A percentile compares a stretch with the other conserved stretches of the same genome.
Evolutionary conservation across 73 alveolate genomes (phyloP).

Genomic region (Halteria grandinella): DNA sequence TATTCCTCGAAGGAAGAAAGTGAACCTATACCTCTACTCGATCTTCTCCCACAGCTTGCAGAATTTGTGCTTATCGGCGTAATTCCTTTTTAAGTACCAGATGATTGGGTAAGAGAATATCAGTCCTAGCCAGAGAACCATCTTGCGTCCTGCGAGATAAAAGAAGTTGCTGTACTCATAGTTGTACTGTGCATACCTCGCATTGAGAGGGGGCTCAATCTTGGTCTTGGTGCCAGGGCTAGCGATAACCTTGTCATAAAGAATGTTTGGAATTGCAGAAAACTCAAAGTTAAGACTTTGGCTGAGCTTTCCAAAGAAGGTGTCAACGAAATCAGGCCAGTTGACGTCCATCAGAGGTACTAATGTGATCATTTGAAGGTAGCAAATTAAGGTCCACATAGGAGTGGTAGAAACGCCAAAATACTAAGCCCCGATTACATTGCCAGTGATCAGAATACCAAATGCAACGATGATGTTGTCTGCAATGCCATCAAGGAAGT

Average conservation of each 20-base stretch:
- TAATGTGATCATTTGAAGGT: not conserved
- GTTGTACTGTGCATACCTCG: not conserved
- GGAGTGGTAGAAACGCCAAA: constrained; percentile 20
- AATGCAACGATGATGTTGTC: too few species aligned
- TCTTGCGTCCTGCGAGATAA: constrained; percentile 15
- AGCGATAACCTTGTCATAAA: not conserved
- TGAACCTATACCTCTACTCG: not conserved
- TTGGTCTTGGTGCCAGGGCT: constrained; percentile 13
- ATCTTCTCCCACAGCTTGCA: constrained; percentile 6
- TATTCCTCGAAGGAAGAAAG: not conserved
- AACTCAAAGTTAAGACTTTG: too few species aligned
- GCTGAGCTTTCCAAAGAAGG: not conserved
- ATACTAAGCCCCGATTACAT: too few species aligned
- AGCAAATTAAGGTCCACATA: not conserved
- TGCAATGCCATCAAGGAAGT: too few species aligned
- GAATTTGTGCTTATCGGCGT: constrained; percentile 35
- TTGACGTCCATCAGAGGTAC: constrained; percentile 10
- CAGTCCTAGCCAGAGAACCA: constrained; percentile 1
- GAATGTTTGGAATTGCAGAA: not conserved
- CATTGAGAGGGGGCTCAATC: constrained; percentile 12
- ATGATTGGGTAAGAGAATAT: constrained; percentile 18
- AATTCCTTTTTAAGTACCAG: constrained; percentile 17
- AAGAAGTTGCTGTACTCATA: not conserved
- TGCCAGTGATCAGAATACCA: too few species aligned
- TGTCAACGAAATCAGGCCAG: not conserved